phyloP scores from a whole-genome alignment of 2,329 filamentous ascomycete species.

The Venturia effusa region DNA sequence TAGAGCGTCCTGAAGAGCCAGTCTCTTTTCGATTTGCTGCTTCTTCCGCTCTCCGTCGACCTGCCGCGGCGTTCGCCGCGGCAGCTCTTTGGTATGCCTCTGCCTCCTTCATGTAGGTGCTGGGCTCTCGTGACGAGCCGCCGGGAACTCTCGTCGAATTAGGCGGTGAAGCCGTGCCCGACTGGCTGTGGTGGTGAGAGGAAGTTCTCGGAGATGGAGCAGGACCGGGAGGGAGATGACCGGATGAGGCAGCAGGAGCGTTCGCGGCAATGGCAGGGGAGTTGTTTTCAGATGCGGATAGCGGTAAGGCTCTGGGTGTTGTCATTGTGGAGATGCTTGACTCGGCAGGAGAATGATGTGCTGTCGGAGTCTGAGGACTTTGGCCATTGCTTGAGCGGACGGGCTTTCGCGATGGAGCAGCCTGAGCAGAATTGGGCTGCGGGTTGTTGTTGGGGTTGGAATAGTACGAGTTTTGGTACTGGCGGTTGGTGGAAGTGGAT shows the following conservation, averaged over 20 bases:
- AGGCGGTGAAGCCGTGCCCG: conserved; percentile 20
- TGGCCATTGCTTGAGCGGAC: conserved; percentile 27
- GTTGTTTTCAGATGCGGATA: conserved; percentile 30
- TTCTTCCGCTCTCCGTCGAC: conserved; percentile 11
- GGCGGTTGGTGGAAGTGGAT: conserved; percentile 19
- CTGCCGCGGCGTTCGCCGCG: conserved; percentile 17
- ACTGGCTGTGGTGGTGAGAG: conserved; percentile 50
- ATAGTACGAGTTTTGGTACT: conserved; percentile 20
- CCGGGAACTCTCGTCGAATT: conserved; percentile 14
- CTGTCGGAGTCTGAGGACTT: conserved; percentile 19
- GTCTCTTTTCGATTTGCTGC: not conserved
- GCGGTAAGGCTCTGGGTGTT: conserved; percentile 33
- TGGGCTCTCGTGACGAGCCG: conserved; percentile 14
- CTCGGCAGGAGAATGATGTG: conserved; percentile 23
- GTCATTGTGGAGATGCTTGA: conserved; percentile 26
- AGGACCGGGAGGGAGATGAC: conserved; percentile 42
- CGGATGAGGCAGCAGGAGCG: conserved; percentile 44
- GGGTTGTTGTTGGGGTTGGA: not conserved
- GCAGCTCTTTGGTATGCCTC: conserved; percentile 12
- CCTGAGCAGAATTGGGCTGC: not conserved
- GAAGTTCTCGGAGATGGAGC: conserved; percentile 69
- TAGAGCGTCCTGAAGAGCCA: conserved; percentile 2
- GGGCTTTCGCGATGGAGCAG: conserved; percentile 22
- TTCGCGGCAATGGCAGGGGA: conserved; percentile 30
- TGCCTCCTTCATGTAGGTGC: conserved; percentile 12